Conservation (phyloP, 2,329 filamentous ascomycete genomes). For the Lachnellula arida region DNA sequence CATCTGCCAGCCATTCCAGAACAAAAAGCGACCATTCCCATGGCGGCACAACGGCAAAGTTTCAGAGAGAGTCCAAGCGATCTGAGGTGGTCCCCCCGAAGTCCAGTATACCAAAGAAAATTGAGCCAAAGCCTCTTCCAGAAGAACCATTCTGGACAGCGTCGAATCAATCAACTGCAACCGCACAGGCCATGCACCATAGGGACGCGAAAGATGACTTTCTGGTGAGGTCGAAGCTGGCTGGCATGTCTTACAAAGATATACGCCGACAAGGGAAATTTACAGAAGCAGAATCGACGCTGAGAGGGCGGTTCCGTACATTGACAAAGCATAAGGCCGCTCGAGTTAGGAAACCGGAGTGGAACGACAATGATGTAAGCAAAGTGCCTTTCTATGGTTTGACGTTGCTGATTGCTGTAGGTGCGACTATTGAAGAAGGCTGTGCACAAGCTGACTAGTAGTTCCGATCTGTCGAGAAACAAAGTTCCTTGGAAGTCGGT, state of each 20-base stretch:
- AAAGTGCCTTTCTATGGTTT: background rate
- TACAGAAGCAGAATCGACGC: conserved; percentile 63
- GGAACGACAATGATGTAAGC: conserved; percentile 61
- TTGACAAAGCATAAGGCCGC: conserved; percentile 59
- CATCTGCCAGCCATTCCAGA: conserved; percentile 1
- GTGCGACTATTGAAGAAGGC: conserved; percentile 42
- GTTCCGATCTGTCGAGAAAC: conserved; percentile 18
- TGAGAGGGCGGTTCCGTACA: conserved; percentile 62
- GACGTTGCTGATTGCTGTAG: conserved; percentile 29
- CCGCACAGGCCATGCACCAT: conserved; percentile 10
- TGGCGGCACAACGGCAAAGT: background rate
- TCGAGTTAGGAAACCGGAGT: conserved; percentile 61
- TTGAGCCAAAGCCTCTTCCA: conserved; percentile 18
- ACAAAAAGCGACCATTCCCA: conserved; percentile 1
- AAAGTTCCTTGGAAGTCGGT: conserved; percentile 55
- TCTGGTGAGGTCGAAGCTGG: conserved; percentile 49
- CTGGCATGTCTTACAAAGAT: conserved; percentile 60
- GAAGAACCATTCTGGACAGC: background rate
- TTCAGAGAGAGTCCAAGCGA: background rate
- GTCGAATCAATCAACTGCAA: background rate
- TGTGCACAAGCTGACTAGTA: conserved; percentile 35
- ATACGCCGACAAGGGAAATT: conserved; percentile 54
- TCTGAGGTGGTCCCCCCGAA: background rate
- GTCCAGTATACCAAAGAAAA: conserved; percentile 5
- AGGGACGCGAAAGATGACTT: conserved; percentile 41